A percentile compares a stretch with the other conserved stretches of the same genome.
These are phyloP conservation scores for Cercospora sesami DNA, from an alignment of 2,329 filamentous ascomycete species.

Conservation along the genomic window DNA sequence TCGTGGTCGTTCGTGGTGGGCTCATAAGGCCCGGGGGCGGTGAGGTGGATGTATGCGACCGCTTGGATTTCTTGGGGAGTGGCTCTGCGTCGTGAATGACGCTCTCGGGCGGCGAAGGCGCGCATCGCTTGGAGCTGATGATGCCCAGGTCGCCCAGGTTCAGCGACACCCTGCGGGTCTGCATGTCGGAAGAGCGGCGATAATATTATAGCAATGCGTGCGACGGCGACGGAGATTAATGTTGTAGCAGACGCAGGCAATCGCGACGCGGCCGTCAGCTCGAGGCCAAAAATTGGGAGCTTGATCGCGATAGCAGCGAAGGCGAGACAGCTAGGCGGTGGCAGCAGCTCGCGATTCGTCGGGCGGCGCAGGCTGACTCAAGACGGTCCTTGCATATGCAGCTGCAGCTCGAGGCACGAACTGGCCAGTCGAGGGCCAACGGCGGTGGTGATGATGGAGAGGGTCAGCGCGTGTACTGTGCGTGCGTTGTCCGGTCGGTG, in stretches of 20 bases:
- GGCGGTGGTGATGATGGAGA: background rate
- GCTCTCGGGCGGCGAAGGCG: constrained; percentile 61
- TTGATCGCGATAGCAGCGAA: constrained; percentile 7
- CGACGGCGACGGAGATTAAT: background rate
- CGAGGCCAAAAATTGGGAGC: constrained; percentile 11
- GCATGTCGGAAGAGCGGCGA: constrained; percentile 58
- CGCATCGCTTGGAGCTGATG: constrained; percentile 63
- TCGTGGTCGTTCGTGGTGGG: constrained; percentile 46
- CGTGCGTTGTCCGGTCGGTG: background rate
- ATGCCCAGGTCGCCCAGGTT: constrained; percentile 92
- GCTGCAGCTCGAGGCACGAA: constrained; percentile 19
- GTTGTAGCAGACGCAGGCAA: constrained; percentile 5
- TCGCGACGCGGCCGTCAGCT: constrained; percentile 4
- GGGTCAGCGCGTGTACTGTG: background rate
- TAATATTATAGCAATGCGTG: constrained; percentile 8
- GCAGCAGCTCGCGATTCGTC: constrained; percentile 15
- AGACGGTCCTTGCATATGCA: constrained; percentile 14
- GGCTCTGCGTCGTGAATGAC: constrained; percentile 61
- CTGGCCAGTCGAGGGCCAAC: background rate
- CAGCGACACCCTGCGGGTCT: constrained; percentile 93
- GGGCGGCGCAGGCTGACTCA: constrained; percentile 16
- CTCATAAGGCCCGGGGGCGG: constrained; percentile 42
- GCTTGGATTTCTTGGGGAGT: constrained; percentile 66
- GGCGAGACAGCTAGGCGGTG: constrained; percentile 4
- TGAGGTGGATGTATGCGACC: constrained; percentile 62